Percentiles rank a stretch among this genome's conserved stretches.
phyloP scores from a whole-genome alignment of 2,329 filamentous ascomycete genomes.

The Talaromyces sp. region DNA sequence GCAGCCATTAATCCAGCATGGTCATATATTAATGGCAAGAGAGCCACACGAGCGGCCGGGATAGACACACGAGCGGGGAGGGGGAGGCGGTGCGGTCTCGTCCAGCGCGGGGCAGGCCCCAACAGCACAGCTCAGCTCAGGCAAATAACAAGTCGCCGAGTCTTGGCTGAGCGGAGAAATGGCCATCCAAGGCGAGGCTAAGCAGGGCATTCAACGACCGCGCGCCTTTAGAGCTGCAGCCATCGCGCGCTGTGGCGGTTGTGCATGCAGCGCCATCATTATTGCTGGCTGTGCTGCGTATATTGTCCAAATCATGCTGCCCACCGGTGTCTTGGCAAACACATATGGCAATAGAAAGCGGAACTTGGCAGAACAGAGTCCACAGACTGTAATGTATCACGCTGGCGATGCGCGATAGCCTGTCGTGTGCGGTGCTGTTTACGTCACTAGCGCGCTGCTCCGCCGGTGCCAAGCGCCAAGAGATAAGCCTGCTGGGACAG shows the following conservation, averaged over 20 bases:
- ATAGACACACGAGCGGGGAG: neutral
- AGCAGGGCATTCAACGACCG: neutral
- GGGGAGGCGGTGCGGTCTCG: neutral
- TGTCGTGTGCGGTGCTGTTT: neutral
- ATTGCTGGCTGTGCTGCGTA: neutral
- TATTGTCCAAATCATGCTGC: neutral
- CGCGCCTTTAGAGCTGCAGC: neutral
- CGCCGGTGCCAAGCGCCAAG: neutral
- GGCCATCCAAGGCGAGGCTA: neutral
- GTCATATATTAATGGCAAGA: neutral
- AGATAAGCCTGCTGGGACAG: neutral
- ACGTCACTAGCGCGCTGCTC: neutral
- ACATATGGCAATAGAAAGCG: neutral
- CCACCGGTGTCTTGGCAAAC: neutral
- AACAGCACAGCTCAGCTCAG: neutral
- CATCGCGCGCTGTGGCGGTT: neutral
- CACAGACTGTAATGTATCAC: neutral
- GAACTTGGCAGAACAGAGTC: too few relatives aligned
- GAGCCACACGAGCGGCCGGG: neutral
- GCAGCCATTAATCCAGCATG: neutral
- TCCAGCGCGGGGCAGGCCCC: neutral
- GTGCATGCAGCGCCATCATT: neutral
- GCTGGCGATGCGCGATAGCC: neutral
- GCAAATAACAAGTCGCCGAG: neutral
- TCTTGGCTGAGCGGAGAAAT: neutral